Evolutionary conservation across 306 rosid species (phyloP).

Genomic region (Rosa chinensis): DNA sequence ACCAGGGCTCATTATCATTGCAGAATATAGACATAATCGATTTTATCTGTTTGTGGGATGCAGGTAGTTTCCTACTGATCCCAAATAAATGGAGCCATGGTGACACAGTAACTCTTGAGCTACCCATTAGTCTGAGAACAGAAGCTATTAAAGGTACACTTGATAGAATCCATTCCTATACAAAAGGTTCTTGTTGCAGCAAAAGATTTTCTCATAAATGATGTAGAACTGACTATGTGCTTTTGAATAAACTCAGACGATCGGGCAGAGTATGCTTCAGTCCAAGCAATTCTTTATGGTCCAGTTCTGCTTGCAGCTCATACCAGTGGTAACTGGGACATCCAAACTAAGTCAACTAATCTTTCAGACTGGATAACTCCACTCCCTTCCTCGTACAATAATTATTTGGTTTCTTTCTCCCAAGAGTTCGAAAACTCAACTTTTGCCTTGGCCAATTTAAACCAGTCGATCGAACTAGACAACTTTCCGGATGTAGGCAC

Average conservation of each 20-base stretch:
- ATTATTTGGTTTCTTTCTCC: conserved; percentile 49
- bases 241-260: conserved; percentile 61
- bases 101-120: conserved; percentile 63
- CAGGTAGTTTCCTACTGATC: conserved; percentile 63
- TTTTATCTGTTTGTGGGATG: conserved; percentile 6
- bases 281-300: conserved; percentile 77
- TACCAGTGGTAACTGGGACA: conserved; percentile 52
- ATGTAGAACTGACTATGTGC: conserved; percentile 24
- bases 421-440: conserved; percentile 41
- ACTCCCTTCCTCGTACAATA: conserved; percentile 52
- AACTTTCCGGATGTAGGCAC: conserved; percentile 52
- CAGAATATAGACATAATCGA: background rate
- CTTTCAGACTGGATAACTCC: conserved; percentile 64
- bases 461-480: conserved; percentile 53
- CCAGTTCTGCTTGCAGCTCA: conserved; percentile 76
- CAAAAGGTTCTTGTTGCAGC: background rate
- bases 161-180: background rate
- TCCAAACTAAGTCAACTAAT: conserved; percentile 35
- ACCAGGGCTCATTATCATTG: background rate
- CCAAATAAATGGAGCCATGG: conserved; percentile 52
- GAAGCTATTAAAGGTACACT: conserved; percentile 69
- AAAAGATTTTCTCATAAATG: background rate
- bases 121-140: conserved; percentile 65
- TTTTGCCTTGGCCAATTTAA: conserved; percentile 49
- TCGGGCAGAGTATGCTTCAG: conserved; percentile 55